Evolutionary conservation across 2,329 filamentous ascomycete species (phyloP), one percentile per base, ranked within the genome.

Genomic region (Phaeosphaeriaceae sp.): DNA sequence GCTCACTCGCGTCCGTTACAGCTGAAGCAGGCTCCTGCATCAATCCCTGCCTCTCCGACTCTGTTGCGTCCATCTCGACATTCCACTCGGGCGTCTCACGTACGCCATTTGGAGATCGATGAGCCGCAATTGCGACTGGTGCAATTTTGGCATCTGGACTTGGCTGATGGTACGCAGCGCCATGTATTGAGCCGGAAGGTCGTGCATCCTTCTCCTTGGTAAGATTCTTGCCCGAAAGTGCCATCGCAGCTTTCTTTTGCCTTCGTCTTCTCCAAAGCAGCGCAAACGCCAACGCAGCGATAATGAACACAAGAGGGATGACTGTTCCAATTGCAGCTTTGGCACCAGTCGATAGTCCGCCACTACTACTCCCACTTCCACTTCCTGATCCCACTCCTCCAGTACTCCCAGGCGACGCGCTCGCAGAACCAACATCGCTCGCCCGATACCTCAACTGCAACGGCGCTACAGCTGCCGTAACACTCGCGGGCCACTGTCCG

Each of bases 241-340:
- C 51, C n/a, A 51, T 48, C 7, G 50, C 50, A 20, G 40, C 27
- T n/a, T 56, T 60, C 36, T 46, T 54, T 15, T 63, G 57, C 45
- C 58, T 67, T 10, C 55, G 57, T 10, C 65, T 48, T 4, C 65
- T 48, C 63, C 62, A 70, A 0, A 70, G 53, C 3, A 69, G n/a
- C 20, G 63, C 65, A 1, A 55, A 57, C 11, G 51, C 61, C 4
- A 69, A 46, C 0, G 58, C 58, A 20, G 55, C 57, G 7, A 68
- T 25, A n/a, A 97, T 91, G 1, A 90, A 91, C 1, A 88, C 91
- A 41, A 98, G 92, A 3, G 94, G 93, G 1, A 97, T 90, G 7
- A 97, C 91, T 0, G 97, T 93, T 1, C 93, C 93, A 44, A 97
- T 88, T 1, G 93, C 93, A 62, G 96, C 96, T 63, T 86, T 93